Base-by-base conservation (phyloP, 2,329 filamentous ascomycete genomes). In the Aphanocladium album region DNA sequence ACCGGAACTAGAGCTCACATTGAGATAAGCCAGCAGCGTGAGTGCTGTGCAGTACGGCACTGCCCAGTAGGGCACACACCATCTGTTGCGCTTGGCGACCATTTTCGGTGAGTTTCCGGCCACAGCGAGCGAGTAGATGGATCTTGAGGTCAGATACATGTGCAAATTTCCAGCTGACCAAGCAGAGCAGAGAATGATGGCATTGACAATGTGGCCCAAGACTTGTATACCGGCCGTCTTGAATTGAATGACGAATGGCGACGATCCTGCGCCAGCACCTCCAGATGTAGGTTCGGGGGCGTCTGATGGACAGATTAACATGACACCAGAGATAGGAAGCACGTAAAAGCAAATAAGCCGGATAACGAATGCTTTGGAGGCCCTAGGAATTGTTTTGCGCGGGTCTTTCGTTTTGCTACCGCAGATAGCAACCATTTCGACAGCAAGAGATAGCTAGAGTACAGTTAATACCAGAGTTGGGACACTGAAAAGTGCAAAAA, bases 221-320 rank as follows among this genome's bases (percentile, higher is more conserved):
- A 81, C 81, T 1, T 71, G 69, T 47, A 90, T 83, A 49, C 84
- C 83, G 7, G 85, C 85, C 61, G 85, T 77, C 63, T 82, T 74
- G 62, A 86, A 84, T 25, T 83, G 83, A 64, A 90, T 83, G 62
- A 90, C 87, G 67, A 89, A 89, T 1, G 88, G 88, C 17, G 73
- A 75, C 3, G 73, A 67, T 0, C 70, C 73, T 8, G 72, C 70
- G 23, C 71, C 70, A 1, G 69, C 63, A 7, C 65, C 66, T 2
- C 69, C 72, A 41, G 69, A 66, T 17, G 73, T 67, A 2, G 76
- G 70, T 12, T 69, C 66, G 0, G 61, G 19, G 33, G 73, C 73
- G 30, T 62, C 57, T 1, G 71, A 74, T 2, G 73, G 71, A 37
- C 74, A 73, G 54, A 70, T 70, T 23, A 74, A 53, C 12, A 70